Conservation (phyloP, 2,329 filamentous ascomycete species). For the Curvularia lunata region DNA sequence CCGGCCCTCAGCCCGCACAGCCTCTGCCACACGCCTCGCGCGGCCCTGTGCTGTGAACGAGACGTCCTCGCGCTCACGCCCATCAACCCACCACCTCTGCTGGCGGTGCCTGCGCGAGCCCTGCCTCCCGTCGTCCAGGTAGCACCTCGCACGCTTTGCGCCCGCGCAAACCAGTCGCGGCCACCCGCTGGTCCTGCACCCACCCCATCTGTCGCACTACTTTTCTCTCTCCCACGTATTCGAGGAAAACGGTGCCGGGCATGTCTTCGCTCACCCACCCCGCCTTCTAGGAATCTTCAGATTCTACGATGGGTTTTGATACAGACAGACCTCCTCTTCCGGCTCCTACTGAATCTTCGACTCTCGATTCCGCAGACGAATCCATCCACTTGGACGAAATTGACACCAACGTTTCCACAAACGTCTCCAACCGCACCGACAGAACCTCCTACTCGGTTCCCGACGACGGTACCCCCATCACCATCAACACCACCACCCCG, state of each 20-base stretch:
- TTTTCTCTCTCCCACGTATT: constrained; percentile 9
- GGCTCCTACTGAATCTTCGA: constrained; percentile 77
- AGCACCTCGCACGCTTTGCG: constrained; percentile 17
- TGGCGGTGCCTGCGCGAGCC: constrained; percentile 5
- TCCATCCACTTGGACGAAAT: constrained; percentile 58
- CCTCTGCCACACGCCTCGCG: constrained; percentile 13
- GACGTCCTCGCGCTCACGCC: constrained; percentile 2
- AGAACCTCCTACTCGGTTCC: constrained; percentile 79
- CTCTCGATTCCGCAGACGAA: constrained; percentile 64
- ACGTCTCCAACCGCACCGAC: constrained; percentile 72
- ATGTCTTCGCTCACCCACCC: constrained; percentile 39
- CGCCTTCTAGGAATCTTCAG: constrained; percentile 39
- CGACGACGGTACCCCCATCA: constrained; percentile 88
- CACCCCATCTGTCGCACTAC: constrained; percentile 9
- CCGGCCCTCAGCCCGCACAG: constrained; percentile 22
- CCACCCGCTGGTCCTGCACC: constrained; percentile 28
- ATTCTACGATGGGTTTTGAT: constrained; percentile 54
- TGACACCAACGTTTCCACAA: constrained; percentile 72
- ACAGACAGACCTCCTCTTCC: constrained; percentile 68
- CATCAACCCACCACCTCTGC: constrained; percentile 12
- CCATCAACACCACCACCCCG: constrained; percentile 78
- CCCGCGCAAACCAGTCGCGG: constrained; percentile 36
- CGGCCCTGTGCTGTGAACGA: constrained; percentile 1
- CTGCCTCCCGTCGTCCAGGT: constrained; percentile 10
- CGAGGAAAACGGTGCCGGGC: constrained; percentile 29